Conservation (phyloP, 495 filamentous ascomycete genomes). For the Amphirosellinia nigrospora region DNA sequence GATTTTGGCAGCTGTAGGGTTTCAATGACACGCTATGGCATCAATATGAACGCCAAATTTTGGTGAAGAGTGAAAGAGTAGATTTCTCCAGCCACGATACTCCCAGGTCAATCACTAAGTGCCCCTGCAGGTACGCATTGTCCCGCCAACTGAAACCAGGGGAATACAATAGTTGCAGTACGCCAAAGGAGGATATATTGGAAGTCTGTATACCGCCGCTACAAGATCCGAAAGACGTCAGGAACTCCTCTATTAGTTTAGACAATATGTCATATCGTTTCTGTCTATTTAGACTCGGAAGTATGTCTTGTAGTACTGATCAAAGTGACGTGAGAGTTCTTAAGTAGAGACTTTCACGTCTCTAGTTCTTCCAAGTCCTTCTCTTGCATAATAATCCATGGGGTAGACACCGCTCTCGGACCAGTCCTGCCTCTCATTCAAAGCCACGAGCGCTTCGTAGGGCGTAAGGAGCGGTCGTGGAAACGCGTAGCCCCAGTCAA, state of each 20-base stretch:
- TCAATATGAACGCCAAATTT: too few species aligned
- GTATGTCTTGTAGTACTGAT: not conserved
- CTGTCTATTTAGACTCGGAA: not conserved
- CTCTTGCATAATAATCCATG: constrained; percentile 97
- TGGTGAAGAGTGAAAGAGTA: too few species aligned
- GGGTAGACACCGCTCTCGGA: constrained; percentile 76
- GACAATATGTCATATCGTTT: not conserved
- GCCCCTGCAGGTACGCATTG: too few species aligned
- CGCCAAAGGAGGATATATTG: not conserved
- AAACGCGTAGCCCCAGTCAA: constrained; percentile 99
- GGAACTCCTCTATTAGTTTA: not conserved
- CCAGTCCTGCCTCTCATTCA: constrained; percentile 81
- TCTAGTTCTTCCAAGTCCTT: constrained; percentile 84
- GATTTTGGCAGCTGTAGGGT: too few species aligned
- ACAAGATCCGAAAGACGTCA: not conserved
- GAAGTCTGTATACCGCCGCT: not conserved
- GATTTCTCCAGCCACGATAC: too few species aligned
- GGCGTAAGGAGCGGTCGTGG: constrained; percentile 85
- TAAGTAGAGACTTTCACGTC: constrained; percentile 31
- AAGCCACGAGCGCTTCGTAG: constrained; percentile 90
- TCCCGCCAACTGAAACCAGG: not conserved
- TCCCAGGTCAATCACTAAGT: too few species aligned
- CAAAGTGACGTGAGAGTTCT: not conserved
- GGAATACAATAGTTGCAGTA: not conserved
- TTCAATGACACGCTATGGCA: too few species aligned